A percentile compares a stretch with the other conserved stretches of the same genome.
phyloP scores from a whole-genome alignment of 805 yeast genomes.

The Candida qinlingensis region DNA sequence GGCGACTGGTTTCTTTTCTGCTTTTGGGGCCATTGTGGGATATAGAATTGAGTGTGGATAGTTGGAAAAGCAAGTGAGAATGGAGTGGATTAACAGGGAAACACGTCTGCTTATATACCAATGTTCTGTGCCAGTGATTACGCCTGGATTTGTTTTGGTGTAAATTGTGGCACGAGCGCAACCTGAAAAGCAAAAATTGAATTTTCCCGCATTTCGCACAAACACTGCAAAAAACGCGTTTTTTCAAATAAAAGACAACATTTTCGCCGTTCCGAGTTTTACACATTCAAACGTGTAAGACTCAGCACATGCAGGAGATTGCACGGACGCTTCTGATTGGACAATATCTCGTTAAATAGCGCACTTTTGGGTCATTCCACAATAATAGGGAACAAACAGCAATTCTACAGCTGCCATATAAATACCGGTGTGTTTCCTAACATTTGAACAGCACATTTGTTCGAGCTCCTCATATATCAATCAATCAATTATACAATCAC shows the following conservation, averaged over 20 bases:
- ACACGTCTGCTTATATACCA: slow-evolving; percentile 2
- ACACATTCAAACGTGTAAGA: slow-evolving; percentile 9
- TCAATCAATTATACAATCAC: slow-evolving; percentile 10
- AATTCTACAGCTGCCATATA: neutral
- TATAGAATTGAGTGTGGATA: neutral
- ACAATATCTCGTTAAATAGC: slow-evolving; percentile 10
- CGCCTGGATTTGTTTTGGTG: slow-evolving; percentile 8
- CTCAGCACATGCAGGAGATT: slow-evolving; percentile 3
- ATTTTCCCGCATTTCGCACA: neutral
- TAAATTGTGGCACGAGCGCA: slow-evolving; percentile 1
- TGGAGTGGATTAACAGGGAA: neutral
- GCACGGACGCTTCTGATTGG: slow-evolving; percentile 5
- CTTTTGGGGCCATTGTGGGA: slow-evolving; percentile 59
- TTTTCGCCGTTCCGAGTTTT: slow-evolving; percentile 8
- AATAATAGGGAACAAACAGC: neutral
- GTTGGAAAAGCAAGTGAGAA: slow-evolving; percentile 5
- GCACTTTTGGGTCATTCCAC: slow-evolving; percentile 3
- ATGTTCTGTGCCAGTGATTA: neutral
- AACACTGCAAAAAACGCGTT: slow-evolving; percentile 3
- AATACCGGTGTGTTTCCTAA: neutral
- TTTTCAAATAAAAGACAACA: slow-evolving; percentile 3
- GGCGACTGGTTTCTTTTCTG: slow-evolving; percentile 60
- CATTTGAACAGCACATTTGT: neutral
- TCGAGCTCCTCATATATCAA: neutral
- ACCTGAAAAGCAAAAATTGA: slow-evolving; percentile 1